Base-by-base conservation (phyloP, 1,284 basidiomycete species). In the Sutorius eximius region DNA sequence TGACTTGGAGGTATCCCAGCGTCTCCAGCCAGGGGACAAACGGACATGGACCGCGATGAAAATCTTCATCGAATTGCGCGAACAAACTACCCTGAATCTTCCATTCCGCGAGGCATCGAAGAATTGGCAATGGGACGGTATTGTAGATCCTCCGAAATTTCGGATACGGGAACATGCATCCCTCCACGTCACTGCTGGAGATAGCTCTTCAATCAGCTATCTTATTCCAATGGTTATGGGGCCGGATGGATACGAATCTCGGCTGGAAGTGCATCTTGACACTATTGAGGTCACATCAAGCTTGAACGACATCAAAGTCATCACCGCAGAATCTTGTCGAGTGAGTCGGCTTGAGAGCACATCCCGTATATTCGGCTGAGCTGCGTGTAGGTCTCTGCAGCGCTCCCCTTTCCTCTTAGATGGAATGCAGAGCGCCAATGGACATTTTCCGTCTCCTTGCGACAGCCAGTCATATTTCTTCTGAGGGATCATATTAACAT, bases 401-500 rank as follows among this genome's bases (percentile, higher is more conserved):
- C 85, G 51, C 71, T 91, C 41, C 86, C 86, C 22, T 75, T 83
- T 0, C 85, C 87, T 7, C 66, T 89, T 10, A 73, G 71, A 57
- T 90, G 89, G 88, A 82, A 87, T 54, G 78, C 80, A 57, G 77
- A 83, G 60, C 83, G 93, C 33, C 82, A 80, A 61, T 98, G 95
- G 95, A 76, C 77, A 1, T 82, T 94, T 63, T 75, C 83, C 24
- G 70, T 93, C 45, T 82, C 80, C 5, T 74, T 98, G 22, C 81
- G 85, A 18, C 82, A 83, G 37, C 87, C 93, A 4, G 75, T 82
- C 5, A 78, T 95, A 33, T 90, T 85, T 64, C 75, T 96, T 13
- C 76, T 97, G 20, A 85, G 93, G 36, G 95, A 97, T 66, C 95
- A 98, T 66, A 83, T 95, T 72, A 93, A 93, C 63, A 91, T 97